A percentile compares a stretch with the other conserved stretches of the same genome.
These are phyloP conservation scores for Epichloe festucae DNA, from an alignment of 2,329 filamentous ascomycete genomes.

Conservation along the genomic window DNA sequence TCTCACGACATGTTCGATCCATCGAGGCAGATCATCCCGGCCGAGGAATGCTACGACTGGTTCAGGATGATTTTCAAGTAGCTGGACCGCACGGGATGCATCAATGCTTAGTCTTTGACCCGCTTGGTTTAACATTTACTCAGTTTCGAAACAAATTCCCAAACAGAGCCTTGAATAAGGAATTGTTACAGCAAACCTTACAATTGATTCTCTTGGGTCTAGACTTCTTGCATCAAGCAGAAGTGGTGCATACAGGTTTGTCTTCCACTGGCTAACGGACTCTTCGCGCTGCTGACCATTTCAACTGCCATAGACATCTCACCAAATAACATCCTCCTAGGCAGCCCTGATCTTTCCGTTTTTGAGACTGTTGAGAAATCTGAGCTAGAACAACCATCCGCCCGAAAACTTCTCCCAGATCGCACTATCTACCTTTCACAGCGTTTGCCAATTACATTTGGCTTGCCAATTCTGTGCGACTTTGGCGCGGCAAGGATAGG, in stretches of 20 bases:
- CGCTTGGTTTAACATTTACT: conserved; percentile 10
- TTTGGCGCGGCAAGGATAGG: conserved; percentile 18
- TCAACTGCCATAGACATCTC: conserved; percentile 11
- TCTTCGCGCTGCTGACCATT: background rate
- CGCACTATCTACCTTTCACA: conserved; percentile 17
- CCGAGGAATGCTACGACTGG: background rate
- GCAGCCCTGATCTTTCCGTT: conserved; percentile 6
- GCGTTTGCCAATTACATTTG: conserved; percentile 12
- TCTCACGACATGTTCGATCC: too few relatives aligned
- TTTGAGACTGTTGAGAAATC: conserved; percentile 8
- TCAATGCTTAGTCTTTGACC: conserved; percentile 11
- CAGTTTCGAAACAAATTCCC: conserved; percentile 13
- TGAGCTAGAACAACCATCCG: conserved; percentile 9
- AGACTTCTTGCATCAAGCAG: conserved; percentile 10
- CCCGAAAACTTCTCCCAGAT: conserved; percentile 16
- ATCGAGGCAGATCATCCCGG: background rate
- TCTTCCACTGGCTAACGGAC: background rate
- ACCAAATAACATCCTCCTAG: conserved; percentile 16
- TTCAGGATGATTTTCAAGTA: background rate
- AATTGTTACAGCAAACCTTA: conserved; percentile 12
- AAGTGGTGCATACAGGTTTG: conserved; percentile 11
- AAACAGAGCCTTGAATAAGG: conserved; percentile 11
- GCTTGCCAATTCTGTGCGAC: conserved; percentile 16
- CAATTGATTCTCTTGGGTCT: conserved; percentile 9
- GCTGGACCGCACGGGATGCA: conserved; percentile 10